Percentiles rank a stretch among this genome's conserved stretches.
phyloP scores from a whole-genome alignment of 2,329 filamentous ascomycete species.

The Dactylellina parvicollis region DNA sequence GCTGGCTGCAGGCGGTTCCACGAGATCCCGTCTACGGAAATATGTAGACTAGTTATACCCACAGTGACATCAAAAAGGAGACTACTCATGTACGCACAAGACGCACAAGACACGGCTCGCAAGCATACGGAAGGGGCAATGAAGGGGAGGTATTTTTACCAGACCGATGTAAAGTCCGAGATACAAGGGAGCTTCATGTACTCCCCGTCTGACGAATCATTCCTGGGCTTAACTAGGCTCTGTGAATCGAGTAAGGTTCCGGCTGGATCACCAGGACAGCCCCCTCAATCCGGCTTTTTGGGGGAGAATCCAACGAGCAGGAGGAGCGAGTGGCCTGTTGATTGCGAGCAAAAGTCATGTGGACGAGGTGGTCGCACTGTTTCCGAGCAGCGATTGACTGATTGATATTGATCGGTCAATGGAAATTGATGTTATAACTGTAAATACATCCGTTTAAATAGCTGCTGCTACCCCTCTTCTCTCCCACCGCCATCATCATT shows the following conservation, averaged over 20 bases:
- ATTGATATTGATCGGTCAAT: neutral
- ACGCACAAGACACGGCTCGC: too few relatives aligned
- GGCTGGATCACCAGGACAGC: slow-evolving; percentile 24
- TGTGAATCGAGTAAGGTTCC: neutral
- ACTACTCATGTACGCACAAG: too few relatives aligned
- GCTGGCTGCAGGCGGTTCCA: too few relatives aligned
- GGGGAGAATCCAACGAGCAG: neutral
- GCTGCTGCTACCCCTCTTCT: slow-evolving; percentile 51
- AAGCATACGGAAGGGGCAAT: too few relatives aligned
- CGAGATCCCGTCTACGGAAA: too few relatives aligned
- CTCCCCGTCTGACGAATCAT: neutral
- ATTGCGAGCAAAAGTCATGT: slow-evolving; percentile 21
- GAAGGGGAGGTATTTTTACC: too few relatives aligned
- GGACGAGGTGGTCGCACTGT: slow-evolving; percentile 18
- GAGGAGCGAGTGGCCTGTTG: slow-evolving; percentile 3
- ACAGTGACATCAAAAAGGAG: too few relatives aligned
- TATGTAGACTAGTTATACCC: too few relatives aligned
- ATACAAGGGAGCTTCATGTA: too few relatives aligned
- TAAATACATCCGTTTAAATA: slow-evolving; percentile 41
- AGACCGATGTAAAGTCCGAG: too few relatives aligned
- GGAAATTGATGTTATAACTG: neutral
- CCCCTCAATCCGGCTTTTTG: slow-evolving; percentile 29
- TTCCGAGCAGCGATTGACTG: slow-evolving; percentile 9
- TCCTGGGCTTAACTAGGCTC: neutral
- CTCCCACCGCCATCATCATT: slow-evolving; percentile 7